Evolutionary conservation across 192 early-diverging fungal species (phyloP).

Genomic region (Diversispora eburnea): DNA sequence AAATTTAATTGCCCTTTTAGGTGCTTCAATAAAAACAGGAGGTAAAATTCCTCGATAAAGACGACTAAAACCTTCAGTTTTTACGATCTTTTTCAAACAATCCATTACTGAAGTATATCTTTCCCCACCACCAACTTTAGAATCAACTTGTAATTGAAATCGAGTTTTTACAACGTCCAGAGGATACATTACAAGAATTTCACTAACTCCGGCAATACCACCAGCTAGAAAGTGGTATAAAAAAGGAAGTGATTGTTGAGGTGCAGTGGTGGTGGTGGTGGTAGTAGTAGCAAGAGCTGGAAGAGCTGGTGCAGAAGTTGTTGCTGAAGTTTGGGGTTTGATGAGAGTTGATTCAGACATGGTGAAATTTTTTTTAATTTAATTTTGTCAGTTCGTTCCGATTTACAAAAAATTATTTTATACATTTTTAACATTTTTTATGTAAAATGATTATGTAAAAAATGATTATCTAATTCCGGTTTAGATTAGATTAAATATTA

Average conservation of each 20-base stretch:
- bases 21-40: slow-evolving; percentile 96
- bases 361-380: too few relatives aligned
- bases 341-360: too few relatives aligned
- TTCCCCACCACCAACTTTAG: slow-evolving; percentile 63
- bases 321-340: too few relatives aligned
- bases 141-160: slow-evolving; percentile 93
- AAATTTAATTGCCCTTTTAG: slow-evolving; percentile 97
- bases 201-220: slow-evolving; percentile 81
- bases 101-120: slow-evolving; percentile 81
- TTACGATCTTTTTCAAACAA: slow-evolving; percentile 92
- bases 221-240: slow-evolving; percentile 74
- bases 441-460: too few relatives aligned
- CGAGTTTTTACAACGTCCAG: slow-evolving; percentile 83
- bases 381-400: too few relatives aligned
- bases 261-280: too few relatives aligned
- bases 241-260: slow-evolving; percentile 58
- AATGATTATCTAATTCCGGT: too few relatives aligned
- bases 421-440: too few relatives aligned
- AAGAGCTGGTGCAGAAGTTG: too few relatives aligned
- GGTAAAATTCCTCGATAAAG: slow-evolving; percentile 93
- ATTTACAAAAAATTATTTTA: too few relatives aligned
- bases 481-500: too few relatives aligned
- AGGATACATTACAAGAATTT: slow-evolving; percentile 83
- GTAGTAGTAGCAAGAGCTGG: too few relatives aligned
- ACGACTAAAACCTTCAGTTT: slow-evolving; percentile 74